Conservation (phyloP, 1,284 basidiomycete species). For the Ceratobasidium sp. region DNA sequence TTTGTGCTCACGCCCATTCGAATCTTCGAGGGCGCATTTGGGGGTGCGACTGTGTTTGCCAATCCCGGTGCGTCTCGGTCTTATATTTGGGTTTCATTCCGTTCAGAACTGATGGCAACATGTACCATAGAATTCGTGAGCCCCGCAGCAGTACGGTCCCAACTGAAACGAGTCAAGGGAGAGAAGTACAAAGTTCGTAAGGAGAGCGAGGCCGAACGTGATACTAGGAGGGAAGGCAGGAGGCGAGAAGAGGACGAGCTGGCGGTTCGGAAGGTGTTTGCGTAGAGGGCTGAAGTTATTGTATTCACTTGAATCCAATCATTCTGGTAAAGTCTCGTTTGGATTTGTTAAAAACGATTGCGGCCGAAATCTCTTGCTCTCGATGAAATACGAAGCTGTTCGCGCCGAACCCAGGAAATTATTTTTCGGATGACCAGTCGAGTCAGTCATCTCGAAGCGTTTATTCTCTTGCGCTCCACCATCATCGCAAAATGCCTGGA, state of each 20-base stretch:
- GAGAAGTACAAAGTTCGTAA: conserved; percentile 83
- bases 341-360: not conserved
- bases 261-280: conserved; percentile 88
- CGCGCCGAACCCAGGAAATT: not conserved
- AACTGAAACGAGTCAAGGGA: conserved; percentile 75
- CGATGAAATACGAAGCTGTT: not conserved
- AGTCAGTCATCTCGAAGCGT: not conserved
- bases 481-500: conserved; percentile 14
- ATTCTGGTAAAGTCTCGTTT: not conserved
- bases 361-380: not conserved
- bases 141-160: conserved; percentile 81
- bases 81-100: conserved; percentile 17
- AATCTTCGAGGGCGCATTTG: conserved; percentile 97
- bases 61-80: conserved; percentile 85
- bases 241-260: conserved; percentile 79
- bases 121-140: conserved; percentile 80
- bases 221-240: conserved; percentile 70
- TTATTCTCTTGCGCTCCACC: not conserved
- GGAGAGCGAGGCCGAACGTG: conserved; percentile 73
- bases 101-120: conserved; percentile 9
- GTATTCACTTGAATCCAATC: not conserved
- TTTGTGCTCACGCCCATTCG: conserved; percentile 98
- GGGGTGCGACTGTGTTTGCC: conserved; percentile 93
- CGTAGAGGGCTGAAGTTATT: too few species aligned
- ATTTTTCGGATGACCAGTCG: not conserved